phyloP scores from a whole-genome alignment of 257 asterid genomes.

The Dorcoceras hygrometricum region DNA sequence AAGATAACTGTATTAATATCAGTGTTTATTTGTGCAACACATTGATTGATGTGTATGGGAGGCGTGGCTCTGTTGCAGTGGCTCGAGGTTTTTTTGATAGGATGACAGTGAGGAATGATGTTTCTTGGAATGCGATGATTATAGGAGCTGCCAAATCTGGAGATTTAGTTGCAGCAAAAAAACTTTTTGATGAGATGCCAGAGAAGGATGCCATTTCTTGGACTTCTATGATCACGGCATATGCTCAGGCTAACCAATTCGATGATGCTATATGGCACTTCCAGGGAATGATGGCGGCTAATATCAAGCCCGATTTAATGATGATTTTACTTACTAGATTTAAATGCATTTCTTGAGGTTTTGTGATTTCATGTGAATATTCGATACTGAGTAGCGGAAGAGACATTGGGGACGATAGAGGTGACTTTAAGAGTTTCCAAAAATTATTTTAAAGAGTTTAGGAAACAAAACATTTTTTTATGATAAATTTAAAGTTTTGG shows the following conservation, averaged over 20 bases:
- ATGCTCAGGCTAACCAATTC: constrained; percentile 32
- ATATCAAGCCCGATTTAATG: constrained; percentile 38
- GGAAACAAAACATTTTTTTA: no score
- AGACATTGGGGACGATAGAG: no score
- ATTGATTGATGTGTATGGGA: constrained; percentile 38
- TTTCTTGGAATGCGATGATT: constrained; percentile 43
- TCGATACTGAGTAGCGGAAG: no score
- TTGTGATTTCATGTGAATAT: no score
- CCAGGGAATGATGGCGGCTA: constrained; percentile 31
- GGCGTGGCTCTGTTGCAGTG: constrained; percentile 26
- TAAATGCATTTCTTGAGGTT: no score
- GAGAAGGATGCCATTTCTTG: constrained; percentile 41
- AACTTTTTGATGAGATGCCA: constrained; percentile 35
- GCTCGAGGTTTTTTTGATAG: constrained; percentile 32
- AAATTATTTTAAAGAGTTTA: no score
- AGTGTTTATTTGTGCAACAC: constrained; percentile 39
- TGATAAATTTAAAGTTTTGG: no score
- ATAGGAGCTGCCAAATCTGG: constrained; percentile 36
- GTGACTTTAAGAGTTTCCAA: no score
- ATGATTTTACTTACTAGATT: no score
- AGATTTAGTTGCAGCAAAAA: constrained; percentile 28
- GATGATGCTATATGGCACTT: constrained; percentile 29
- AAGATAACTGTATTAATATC: constrained; percentile 24
- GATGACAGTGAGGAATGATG: constrained; percentile 35
- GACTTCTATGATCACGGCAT: constrained; percentile 42